Evolutionary conservation across 78 protist species (phyloP), one percentile per base, ranked within the genome.

Genomic region (Dictyostelium capitatum): DNA sequence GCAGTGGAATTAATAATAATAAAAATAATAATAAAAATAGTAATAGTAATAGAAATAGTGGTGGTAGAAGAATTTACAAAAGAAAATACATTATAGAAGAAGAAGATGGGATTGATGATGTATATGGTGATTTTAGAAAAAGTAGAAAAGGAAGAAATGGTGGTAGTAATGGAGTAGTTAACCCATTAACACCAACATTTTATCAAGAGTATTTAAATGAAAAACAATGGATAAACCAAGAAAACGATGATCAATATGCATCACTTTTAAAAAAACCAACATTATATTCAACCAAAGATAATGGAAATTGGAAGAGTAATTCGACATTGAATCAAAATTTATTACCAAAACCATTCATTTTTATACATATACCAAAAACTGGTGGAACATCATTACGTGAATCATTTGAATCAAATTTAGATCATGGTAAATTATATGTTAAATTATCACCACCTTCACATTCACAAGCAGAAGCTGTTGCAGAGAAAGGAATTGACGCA

Each of bases 331-430:
- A 83, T 25, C 90, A 69, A 67, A 53, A 51, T 43, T 43, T 83
- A 20, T n/a, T 83, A 75, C 54, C 90, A 14, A 67, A 83, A 32
- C 90, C 90, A 30, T 50, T 30, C 23, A 70, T 83, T 10, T 83
- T 83, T 19, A 51, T 83, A 15, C 90, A 83, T 62, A 57, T 70
- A 19, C 82, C 90, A 19, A 83, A 83, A 53, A 83, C 90, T 3
- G 90, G 81, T 4, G 90, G 90, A 5, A 70, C 79, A 15, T 41
- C 79, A 43, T 25, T 70, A 8, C 14, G 19, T 37, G 43, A n/a
- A 6, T 17, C 41, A 1, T 70, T 70, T 20, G 32, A 20, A 41
- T 37, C 14, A 11, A 70, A 70, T 70, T 1, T 19, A 8, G 23
- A 19, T 3, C 11, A n/a, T 59, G 11, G 10, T 8, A 59, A n/a